phyloP scores from a whole-genome alignment of 148 eudicot genomes.

The Dysphania ambrosioides region DNA sequence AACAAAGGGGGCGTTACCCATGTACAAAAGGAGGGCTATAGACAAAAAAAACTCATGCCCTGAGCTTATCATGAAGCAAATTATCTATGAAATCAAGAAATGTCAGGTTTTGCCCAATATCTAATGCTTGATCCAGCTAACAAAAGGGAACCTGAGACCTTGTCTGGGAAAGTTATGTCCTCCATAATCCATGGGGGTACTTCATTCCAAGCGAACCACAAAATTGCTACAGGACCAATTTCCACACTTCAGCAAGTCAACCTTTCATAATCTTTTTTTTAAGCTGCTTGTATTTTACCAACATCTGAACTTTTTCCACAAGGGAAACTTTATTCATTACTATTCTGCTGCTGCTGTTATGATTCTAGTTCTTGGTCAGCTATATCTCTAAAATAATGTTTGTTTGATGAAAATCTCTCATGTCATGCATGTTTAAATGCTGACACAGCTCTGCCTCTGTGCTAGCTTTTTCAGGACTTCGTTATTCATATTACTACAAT shows the following conservation, averaged over 20 bases:
- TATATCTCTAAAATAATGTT: neutral
- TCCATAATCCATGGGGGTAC: neutral
- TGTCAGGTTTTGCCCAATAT: neutral
- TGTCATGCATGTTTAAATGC: neutral
- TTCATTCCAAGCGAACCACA: neutral
- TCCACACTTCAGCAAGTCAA: neutral
- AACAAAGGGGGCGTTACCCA: neutral
- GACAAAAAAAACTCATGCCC: neutral
- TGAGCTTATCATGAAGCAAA: neutral
- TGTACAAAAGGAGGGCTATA: neutral
- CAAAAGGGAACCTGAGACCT: neutral
- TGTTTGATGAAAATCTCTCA: neutral
- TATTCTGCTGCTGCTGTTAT: neutral
- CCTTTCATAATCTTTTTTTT: neutral
- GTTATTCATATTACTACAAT: neutral
- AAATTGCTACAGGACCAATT: neutral
- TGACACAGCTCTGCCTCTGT: neutral
- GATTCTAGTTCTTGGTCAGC: too few species aligned
- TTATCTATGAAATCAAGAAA: neutral
- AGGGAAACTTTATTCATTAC: neutral
- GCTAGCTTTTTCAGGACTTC: too few species aligned
- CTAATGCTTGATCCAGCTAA: neutral
- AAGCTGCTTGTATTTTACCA: neutral
- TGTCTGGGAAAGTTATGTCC: neutral
- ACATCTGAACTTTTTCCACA: neutral